Evolutionary conservation across 306 rosid genomes (phyloP).

Genomic region (Rosa multiflora): DNA sequence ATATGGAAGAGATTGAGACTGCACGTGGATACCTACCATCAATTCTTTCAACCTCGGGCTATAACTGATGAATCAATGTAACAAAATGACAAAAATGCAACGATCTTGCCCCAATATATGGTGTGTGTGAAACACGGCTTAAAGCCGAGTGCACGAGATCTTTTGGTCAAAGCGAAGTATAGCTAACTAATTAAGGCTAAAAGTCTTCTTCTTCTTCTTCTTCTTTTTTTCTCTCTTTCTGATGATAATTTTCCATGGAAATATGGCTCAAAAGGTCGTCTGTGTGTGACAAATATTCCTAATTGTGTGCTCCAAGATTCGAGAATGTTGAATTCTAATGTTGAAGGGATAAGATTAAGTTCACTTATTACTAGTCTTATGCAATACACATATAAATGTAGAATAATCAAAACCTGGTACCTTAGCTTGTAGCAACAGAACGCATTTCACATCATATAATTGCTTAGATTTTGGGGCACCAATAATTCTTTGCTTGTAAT

Average conservation of each 20-base stretch:
- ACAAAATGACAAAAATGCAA: no score
- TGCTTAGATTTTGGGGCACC: background rate
- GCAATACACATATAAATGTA: background rate
- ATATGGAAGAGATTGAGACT: background rate
- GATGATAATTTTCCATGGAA: no score
- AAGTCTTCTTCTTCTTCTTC: background rate
- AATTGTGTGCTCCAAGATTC: background rate
- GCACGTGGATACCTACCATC: background rate
- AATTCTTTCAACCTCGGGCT: background rate
- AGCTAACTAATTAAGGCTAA: background rate
- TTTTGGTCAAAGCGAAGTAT: no score
- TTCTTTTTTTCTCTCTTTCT: no score
- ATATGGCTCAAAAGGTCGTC: no score
- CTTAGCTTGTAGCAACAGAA: background rate
- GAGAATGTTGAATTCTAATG: background rate
- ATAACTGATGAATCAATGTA: no score
- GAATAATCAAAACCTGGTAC: background rate
- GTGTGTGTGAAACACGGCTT: no score
- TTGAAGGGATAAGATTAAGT: background rate
- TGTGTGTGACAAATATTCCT: no score
- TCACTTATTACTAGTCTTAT: background rate
- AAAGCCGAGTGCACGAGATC: no score
- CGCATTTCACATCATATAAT: background rate
- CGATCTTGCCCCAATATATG: no score
- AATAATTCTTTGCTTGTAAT: slow-evolving; percentile 9